These are phyloP conservation scores for Aspergillus udagawae DNA, from an alignment of 2,329 filamentous ascomycete species.

Conservation along the genomic window DNA sequence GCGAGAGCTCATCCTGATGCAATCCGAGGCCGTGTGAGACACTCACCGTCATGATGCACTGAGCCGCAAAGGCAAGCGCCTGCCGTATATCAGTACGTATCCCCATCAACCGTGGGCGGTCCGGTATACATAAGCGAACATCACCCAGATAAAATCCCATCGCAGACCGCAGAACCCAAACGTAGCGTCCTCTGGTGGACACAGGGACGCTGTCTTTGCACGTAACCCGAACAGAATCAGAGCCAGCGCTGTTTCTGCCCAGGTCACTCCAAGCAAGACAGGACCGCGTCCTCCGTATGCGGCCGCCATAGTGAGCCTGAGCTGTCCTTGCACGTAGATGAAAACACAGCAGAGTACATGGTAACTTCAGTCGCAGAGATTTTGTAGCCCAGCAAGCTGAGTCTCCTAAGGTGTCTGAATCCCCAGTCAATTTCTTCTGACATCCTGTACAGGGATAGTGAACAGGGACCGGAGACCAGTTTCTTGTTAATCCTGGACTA, in stretches of 20 bases:
- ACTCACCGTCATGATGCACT: constrained; percentile 14
- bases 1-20: constrained; percentile 8
- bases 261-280: constrained; percentile 15
- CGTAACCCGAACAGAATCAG: constrained; percentile 12
- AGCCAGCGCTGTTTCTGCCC: constrained; percentile 15
- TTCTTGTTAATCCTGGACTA: not conserved
- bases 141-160: constrained; percentile 20
- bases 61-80: constrained; percentile 9
- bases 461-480: no score
- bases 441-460: no score
- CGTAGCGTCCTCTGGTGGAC: constrained; percentile 3
- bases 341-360: not conserved
- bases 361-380: no score
- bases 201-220: constrained; percentile 14
- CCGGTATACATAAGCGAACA: constrained; percentile 11
- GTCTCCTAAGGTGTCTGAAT: no score
- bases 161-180: constrained; percentile 13
- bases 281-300: constrained; percentile 12
- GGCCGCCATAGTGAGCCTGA: not conserved
- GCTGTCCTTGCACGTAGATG: not conserved
- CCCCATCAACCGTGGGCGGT: not conserved
- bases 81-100: constrained; percentile 1
- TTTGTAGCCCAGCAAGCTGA: no score
- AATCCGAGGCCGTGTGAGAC: constrained; percentile 13
- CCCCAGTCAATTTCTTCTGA: no score